Conservation (phyloP, 306 rosid genomes). For the Corylus avellana region DNA sequence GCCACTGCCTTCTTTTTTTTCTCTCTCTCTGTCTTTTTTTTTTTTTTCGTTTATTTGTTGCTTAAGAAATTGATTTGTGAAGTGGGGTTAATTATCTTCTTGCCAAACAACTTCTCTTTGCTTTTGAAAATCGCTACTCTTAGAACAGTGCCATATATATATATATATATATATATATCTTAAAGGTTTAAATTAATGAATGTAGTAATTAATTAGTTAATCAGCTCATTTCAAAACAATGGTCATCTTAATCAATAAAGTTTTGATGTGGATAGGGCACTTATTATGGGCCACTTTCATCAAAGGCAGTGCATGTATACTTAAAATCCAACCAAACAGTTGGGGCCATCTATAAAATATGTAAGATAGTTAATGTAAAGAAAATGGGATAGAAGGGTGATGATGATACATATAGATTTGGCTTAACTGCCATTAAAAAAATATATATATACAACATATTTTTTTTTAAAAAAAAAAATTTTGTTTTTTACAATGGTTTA, state of each 20-base stretch:
- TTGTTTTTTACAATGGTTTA: no score
- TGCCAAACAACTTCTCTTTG: slow-evolving; percentile 20
- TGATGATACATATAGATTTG: no score
- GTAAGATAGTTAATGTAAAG: slow-evolving; percentile 27
- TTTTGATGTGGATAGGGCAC: slow-evolving; percentile 35
- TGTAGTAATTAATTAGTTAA: slow-evolving; percentile 11
- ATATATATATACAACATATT: no score
- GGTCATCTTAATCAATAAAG: not conserved
- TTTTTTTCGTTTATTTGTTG: not conserved
- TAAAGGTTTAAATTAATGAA: slow-evolving; percentile 22
- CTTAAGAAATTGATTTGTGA: not conserved
- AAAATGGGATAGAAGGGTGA: slow-evolving; percentile 1
- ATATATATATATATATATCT: slow-evolving; percentile 26
- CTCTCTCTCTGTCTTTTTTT: not conserved
- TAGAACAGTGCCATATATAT: slow-evolving; percentile 11
- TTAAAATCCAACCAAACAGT: slow-evolving; percentile 26
- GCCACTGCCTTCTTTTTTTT: slow-evolving; percentile 8
- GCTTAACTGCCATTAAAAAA: no score
- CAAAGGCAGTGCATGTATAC: slow-evolving; percentile 11
- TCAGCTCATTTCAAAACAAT: not conserved
- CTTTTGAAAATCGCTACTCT: slow-evolving; percentile 9
- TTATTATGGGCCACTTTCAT: not conserved
- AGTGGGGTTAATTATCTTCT: slow-evolving; percentile 30
- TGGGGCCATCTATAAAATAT: slow-evolving; percentile 16
- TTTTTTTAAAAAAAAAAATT: no score